Evolutionary conservation across 225 moss, liverwort and hornwort genomes (phyloP).

Genomic region (Polytrichum formosum): DNA sequence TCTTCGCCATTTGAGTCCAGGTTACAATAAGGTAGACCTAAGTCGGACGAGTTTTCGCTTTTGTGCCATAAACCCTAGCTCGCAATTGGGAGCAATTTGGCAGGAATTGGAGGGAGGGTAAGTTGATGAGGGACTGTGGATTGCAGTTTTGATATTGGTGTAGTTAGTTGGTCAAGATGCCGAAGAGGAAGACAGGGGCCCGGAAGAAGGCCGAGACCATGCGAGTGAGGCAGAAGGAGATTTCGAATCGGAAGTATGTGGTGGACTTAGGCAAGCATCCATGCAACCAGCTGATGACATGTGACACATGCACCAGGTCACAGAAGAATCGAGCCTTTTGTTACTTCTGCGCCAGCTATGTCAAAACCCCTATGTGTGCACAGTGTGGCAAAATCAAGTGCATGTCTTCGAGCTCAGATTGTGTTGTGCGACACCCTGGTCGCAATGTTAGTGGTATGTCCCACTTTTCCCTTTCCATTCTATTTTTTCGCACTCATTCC

Average conservation of each 20-base stretch:
- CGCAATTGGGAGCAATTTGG: no score
- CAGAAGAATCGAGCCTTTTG: conserved; percentile 97
- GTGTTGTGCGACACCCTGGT: conserved; percentile 82
- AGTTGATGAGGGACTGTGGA: no score
- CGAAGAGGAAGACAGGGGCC: conserved; percentile 97
- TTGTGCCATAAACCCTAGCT: no score
- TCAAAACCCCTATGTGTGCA: conserved; percentile 81
- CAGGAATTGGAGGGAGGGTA: no score
- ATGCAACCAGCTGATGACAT: conserved; percentile 83
- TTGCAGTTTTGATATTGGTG: no score
- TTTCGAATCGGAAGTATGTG: conserved; percentile 82
- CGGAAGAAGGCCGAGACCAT: conserved; percentile 97
- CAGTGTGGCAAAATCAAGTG: conserved; percentile 99
- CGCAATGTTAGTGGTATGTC: conserved; percentile 85
- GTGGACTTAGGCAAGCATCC: conserved; percentile 98
- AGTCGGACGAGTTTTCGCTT: no score
- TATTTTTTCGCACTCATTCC: no score
- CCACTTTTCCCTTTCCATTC: neutral
- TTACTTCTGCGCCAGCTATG: conserved; percentile 85
- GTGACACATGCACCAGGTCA: conserved; percentile 65
- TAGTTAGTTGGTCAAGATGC: conserved; percentile 44
- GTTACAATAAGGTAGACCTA: no score
- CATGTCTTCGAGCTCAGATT: conserved; percentile 86
- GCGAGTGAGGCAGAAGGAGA: conserved; percentile 87
- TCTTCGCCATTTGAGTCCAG: no score